Evolutionary conservation across 768 basidiomycete species (phyloP), one percentile per base, ranked within the genome.

Genomic region (Mycena rosella): DNA sequence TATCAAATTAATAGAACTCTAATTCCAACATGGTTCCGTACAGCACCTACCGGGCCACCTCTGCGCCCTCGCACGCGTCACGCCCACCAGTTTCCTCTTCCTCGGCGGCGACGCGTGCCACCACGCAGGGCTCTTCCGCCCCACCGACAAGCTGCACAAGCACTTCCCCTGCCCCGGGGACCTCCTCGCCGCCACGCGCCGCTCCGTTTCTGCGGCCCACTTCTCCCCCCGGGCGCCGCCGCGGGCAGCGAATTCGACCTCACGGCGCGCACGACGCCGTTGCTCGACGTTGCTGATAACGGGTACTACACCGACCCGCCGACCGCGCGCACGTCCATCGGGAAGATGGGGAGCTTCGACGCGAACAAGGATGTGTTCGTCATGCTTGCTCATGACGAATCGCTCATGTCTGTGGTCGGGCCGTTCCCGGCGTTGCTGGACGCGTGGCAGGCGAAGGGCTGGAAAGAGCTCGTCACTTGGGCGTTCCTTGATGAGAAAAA

Each of bases 31-130:
- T 27, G 22, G 22, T 47, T 15, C 18, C 11, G 26, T 18, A 36
- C 20, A 74, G 73, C 73, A 72, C 47, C 62, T 58, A n/a, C 15
- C 58, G 2, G 73, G 73, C 17, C 73, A 74, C 40, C 45, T 74
- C 2, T 63, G 53, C 22, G 71, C 27, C 17, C 67, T 74, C 3
- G 73, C 73, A 1, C 73, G 73, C 3, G 71, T 71, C 8, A 68
- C 66, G 9, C 61, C 60, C 5, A 67, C 56, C 30, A 71, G 40
- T 22, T 74, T 74, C 32, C 53, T 74, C 13, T 56, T 74, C 24
- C 24, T 74, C 14, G 73, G 61, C 14, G 73, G 59, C 13, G 73
- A 74, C 47, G 34, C 66, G 2, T 65, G 65, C 32, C 66, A 68
- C 32, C 71, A 74, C 54, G 17, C 60, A 9, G 73, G 73, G 2